A percentile compares a stretch with the other conserved stretches of the same genome.
phyloP scores from a whole-genome alignment of 352 stramenopile genomes.

The Thalassiosira livingstoniorum region DNA sequence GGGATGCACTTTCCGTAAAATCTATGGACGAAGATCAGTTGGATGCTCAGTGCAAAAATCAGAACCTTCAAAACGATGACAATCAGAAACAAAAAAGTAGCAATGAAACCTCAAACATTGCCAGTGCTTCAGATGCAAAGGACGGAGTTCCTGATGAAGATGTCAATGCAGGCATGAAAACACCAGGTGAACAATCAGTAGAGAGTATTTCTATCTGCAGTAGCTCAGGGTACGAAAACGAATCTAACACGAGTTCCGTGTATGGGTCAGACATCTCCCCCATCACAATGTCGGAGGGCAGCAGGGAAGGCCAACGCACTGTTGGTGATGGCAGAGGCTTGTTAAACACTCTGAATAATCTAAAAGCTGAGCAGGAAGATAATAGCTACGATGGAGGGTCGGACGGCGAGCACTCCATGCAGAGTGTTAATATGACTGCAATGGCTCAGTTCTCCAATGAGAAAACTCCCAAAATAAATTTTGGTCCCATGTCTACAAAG shows the following conservation, averaged over 20 bases:
- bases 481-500: no score
- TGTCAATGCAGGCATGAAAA: no score
- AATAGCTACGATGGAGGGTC: constrained; percentile 19
- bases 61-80: no score
- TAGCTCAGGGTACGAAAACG: constrained; percentile 51
- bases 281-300: constrained; percentile 44
- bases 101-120: no score
- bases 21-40: no score
- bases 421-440: constrained; percentile 43
- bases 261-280: constrained; percentile 52
- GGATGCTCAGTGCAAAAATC: no score
- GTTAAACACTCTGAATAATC: constrained; percentile 41
- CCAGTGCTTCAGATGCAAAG: no score
- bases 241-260: constrained; percentile 62
- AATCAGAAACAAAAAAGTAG: no score
- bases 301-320: constrained; percentile 16
- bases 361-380: background rate
- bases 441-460: no score
- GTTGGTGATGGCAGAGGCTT: constrained; percentile 27
- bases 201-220: constrained; percentile 46
- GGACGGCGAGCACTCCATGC: constrained; percentile 54
- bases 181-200: constrained; percentile 4
- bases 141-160: no score
- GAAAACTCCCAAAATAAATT: no score
- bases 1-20: no score